Base-by-base conservation (phyloP, 2,329 filamentous ascomycete species). In the Phaeosphaeriaceae sp. region DNA sequence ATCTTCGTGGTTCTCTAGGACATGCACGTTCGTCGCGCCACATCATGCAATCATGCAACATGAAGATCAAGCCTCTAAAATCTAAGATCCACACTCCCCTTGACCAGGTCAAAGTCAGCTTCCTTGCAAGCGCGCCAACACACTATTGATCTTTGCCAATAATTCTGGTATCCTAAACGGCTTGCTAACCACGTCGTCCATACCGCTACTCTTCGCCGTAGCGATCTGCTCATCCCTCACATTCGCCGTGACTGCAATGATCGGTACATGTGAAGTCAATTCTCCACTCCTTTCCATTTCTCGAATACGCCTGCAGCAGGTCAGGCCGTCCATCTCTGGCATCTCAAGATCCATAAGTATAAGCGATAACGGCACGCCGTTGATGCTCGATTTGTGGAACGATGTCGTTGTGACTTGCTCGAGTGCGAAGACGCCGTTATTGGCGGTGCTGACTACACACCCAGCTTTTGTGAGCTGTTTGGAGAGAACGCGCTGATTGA, bases 281-380 rank as follows among this genome's bases (percentile, higher is more conserved):
- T 59, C 53, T 3, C 66, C 65, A 1, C 49, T 56, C 7, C 9
- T 47, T 46, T 74, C 59, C 71, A 76, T 72, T 11, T 71, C 66
- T 2, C 76, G 65, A 22, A 78, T 76, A n/a, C 65, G 63, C 7
- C 59, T 61, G 11, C 71, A 68, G 44, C 74, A 77, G 3, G 69
- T 69, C 7, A 78, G 56, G 1, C 76, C 76, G 51, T 77, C 70
- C 76, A 78, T 78, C 33, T 75, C 68, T 2, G 76, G 76, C 76
- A 78, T 78, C 40, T 78, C 76, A 17, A 73, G 65, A 48, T 78
- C 76, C 67, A 77, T 73, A 6, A 78, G 69, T 21, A 78, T 65
- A 15, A 78, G 57, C 1, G 69, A 68, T 9, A 78, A 63, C 1
- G 69, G 70, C 1, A 58, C 47, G 10, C 63, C 65, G 27, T 54